A percentile compares a stretch with the other conserved stretches of the same genome.
These are phyloP conservation scores for Globisporangium iwayamae DNA, from an alignment of 352 stramenopile species.

Conservation along the genomic window DNA sequence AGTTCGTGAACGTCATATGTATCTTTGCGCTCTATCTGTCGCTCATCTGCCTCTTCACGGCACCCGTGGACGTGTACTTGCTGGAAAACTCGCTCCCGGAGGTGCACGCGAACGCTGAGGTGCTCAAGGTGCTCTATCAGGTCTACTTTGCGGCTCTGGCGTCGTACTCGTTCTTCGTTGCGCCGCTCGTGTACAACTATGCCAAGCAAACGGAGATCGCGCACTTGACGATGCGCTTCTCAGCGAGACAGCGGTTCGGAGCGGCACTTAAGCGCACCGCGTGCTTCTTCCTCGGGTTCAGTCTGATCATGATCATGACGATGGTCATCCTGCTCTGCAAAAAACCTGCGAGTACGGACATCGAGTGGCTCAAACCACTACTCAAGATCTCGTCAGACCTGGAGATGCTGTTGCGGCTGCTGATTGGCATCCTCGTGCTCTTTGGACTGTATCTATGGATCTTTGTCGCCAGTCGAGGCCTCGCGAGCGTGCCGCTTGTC, in stretches of 20 bases:
- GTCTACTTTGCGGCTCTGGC: slow-evolving; percentile 65
- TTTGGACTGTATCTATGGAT: slow-evolving; percentile 80
- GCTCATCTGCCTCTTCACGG: slow-evolving; percentile 73
- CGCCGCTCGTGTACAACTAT: slow-evolving; percentile 80
- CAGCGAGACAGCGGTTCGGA: slow-evolving; percentile 42
- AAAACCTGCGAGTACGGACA: slow-evolving; percentile 68
- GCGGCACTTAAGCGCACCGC: slow-evolving; percentile 65
- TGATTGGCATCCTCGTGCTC: slow-evolving; percentile 71
- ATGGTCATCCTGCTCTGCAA: slow-evolving; percentile 72
- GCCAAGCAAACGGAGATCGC: slow-evolving; percentile 81
- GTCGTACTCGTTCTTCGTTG: slow-evolving; percentile 64
- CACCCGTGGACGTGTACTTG: slow-evolving; percentile 76
- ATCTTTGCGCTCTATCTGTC: slow-evolving; percentile 66
- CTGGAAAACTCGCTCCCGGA: slow-evolving; percentile 67
- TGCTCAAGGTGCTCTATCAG: slow-evolving; percentile 62
- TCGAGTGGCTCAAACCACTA: slow-evolving; percentile 82
- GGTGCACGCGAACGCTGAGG: slow-evolving; percentile 46
- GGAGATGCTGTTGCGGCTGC: slow-evolving; percentile 61
- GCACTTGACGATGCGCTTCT: slow-evolving; percentile 73
- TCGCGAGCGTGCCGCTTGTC: slow-evolving; percentile 71
- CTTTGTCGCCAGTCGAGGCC: slow-evolving; percentile 58
- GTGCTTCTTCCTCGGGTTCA: slow-evolving; percentile 71
- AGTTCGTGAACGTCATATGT: slow-evolving; percentile 68
- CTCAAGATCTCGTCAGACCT: slow-evolving; percentile 74
- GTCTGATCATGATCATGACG: slow-evolving; percentile 59